A percentile compares a stretch with the other conserved stretches of the same genome.
Conservation (phyloP, 192 early-diverging fungal genomes). For the Coemansia sp. region DNA sequence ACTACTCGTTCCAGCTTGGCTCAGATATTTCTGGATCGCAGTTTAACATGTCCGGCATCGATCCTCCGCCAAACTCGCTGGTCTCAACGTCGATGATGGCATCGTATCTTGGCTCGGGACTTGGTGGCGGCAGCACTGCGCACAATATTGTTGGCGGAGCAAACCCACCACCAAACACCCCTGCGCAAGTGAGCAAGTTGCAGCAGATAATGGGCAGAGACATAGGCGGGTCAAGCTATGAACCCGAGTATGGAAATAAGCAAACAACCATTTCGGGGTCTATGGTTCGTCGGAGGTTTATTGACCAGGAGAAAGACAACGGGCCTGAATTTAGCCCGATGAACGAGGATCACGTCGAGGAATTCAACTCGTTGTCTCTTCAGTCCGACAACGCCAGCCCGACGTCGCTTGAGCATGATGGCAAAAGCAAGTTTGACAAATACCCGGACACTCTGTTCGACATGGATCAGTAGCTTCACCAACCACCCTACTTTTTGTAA, state of each 20-base stretch:
- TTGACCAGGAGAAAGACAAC: conserved; percentile 13
- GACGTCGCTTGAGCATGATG: conserved; percentile 19
- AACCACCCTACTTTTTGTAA: too few species aligned
- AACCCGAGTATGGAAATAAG: conserved; percentile 6
- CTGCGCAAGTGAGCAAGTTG: conserved; percentile 27
- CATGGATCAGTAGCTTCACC: conserved; percentile 22
- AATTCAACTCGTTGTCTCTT: conserved; percentile 14
- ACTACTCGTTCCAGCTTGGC: conserved; percentile 10
- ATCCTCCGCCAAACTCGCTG: conserved; percentile 26
- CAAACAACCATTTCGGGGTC: conserved; percentile 24
- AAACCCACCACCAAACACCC: conserved; percentile 37
- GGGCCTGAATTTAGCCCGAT: conserved; percentile 22
- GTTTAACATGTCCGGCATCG: conserved; percentile 14
- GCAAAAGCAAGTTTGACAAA: conserved; percentile 11
- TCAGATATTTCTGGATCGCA: conserved; percentile 10
- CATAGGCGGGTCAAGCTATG: not conserved
- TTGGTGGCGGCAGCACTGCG: conserved; percentile 3
- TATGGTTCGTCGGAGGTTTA: conserved; percentile 19
- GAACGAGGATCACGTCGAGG: conserved; percentile 14
- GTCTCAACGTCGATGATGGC: conserved; percentile 7
- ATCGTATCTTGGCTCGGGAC: conserved; percentile 7
- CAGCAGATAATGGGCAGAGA: conserved; percentile 23
- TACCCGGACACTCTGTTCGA: conserved; percentile 27
- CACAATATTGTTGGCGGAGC: conserved; percentile 8
- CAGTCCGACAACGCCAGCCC: conserved; percentile 18